phyloP scores from a whole-genome alignment of 2,329 filamentous ascomycete species.

The Curvularia sp. region DNA sequence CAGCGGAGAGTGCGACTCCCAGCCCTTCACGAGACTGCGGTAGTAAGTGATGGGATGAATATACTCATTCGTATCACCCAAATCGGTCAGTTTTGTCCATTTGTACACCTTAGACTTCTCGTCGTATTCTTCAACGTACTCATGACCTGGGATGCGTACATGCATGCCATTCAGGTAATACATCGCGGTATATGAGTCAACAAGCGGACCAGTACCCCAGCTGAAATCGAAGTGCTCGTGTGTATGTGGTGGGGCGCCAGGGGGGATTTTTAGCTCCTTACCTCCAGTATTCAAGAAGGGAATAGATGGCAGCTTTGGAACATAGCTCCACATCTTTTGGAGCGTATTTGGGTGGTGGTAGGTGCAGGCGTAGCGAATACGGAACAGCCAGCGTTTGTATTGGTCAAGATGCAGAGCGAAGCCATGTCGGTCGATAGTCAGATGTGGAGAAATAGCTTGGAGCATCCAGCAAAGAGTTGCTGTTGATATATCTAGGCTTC shows the following conservation, averaged over 20 bases:
- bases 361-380: constrained; percentile 40
- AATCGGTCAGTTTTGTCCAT: constrained; percentile 46
- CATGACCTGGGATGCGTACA: constrained; percentile 55
- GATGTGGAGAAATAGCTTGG: constrained; percentile 56
- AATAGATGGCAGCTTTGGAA: constrained; percentile 31
- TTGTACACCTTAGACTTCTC: constrained; percentile 46
- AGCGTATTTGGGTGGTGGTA: constrained; percentile 35
- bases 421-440: constrained; percentile 56
- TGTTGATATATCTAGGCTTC: constrained; percentile 50
- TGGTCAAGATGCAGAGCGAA: constrained; percentile 52
- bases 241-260: constrained; percentile 39
- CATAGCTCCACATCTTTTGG: constrained; percentile 21
- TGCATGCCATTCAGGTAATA: constrained; percentile 55
- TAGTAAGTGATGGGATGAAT: constrained; percentile 55
- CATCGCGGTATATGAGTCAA: constrained; percentile 52
- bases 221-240: constrained; percentile 52
- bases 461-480: constrained; percentile 65
- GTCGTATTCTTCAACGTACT: constrained; percentile 46
- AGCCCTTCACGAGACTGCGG: constrained; percentile 36
- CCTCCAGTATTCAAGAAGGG: constrained; percentile 31
- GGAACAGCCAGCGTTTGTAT: constrained; percentile 48
- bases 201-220: constrained; percentile 56
- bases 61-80: constrained; percentile 59
- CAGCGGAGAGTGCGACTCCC: constrained; percentile 36
- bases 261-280: constrained; percentile 31